Conservation (phyloP, 2,329 filamentous ascomycete genomes). For the Aspergillus thermomutatus region DNA sequence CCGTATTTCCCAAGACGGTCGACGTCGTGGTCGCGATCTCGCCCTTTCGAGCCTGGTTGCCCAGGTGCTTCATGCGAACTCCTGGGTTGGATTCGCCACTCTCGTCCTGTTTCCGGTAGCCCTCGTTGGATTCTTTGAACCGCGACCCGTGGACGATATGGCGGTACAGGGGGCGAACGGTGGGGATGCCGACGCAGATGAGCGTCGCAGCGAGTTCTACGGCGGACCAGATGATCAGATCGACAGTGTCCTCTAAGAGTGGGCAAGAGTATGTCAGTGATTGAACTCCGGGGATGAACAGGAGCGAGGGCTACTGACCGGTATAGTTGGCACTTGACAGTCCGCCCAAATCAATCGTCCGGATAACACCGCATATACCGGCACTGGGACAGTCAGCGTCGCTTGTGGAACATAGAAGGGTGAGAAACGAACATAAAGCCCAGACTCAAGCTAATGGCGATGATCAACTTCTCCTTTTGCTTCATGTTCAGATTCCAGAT, state of each 20-base stretch:
- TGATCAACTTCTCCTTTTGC: constrained; percentile 36
- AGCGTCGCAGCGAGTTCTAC: constrained; percentile 23
- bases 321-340: constrained; percentile 17
- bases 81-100: not conserved
- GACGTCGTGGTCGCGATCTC: too few relatives aligned
- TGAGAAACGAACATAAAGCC: constrained; percentile 26
- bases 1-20: too few relatives aligned
- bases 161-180: constrained; percentile 23
- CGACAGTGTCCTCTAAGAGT: constrained; percentile 20
- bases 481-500: constrained; percentile 36
- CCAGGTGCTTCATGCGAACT: too few relatives aligned
- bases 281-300: not conserved
- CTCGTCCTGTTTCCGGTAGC: not conserved
- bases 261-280: not conserved
- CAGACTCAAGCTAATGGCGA: constrained; percentile 37
- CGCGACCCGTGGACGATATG: constrained; percentile 11
- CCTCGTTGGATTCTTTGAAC: not conserved
- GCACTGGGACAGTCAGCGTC: constrained; percentile 4
- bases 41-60: too few relatives aligned
- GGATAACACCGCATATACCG: constrained; percentile 14
- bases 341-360: constrained; percentile 14
- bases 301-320: constrained; percentile 1
- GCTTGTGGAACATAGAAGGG: not conserved
- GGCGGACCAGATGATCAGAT: constrained; percentile 21
- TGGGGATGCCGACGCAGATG: constrained; percentile 26